Conservation (phyloP, 2,329 filamentous ascomycete species). For the Sporothrix variecibatus region DNA sequence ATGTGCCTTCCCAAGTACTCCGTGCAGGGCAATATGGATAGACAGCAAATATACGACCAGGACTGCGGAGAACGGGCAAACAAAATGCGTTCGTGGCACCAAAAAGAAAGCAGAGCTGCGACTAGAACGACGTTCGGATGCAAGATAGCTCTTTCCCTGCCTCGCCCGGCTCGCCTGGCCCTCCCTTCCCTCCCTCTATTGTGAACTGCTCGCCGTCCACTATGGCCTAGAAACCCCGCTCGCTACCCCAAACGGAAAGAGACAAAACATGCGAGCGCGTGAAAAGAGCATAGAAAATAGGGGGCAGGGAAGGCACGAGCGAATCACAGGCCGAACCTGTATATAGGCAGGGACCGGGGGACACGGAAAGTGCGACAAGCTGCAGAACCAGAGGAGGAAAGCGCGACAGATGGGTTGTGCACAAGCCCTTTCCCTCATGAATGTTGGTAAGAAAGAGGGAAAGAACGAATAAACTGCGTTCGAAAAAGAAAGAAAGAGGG, state of each 20-base stretch:
- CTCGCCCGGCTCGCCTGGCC: not conserved
- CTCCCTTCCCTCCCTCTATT: not conserved
- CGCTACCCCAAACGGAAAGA: conserved; percentile 16
- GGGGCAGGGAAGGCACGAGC: not conserved
- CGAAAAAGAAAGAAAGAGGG: not conserved
- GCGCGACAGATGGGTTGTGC: not conserved
- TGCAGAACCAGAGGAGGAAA: conserved; percentile 6
- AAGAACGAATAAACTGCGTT: too few species aligned
- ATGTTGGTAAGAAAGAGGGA: not conserved
- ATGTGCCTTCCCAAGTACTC: not conserved
- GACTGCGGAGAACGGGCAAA: not conserved
- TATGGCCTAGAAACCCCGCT: not conserved
- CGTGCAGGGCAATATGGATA: not conserved
- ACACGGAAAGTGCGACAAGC: not conserved
- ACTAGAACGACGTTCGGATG: not conserved
- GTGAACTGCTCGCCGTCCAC: not conserved
- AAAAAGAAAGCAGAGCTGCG: not conserved
- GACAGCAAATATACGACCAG: not conserved
- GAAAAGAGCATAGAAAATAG: not conserved
- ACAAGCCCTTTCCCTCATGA: not conserved
- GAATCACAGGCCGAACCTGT: not conserved
- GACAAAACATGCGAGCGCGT: conserved; percentile 22
- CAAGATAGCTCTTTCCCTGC: not conserved
- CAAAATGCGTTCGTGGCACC: not conserved
- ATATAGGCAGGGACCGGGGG: not conserved